Percentiles rank a stretch among this genome's conserved stretches.
Conservation (phyloP, 2,329 filamentous ascomycete genomes). For the Penicillium sp. region DNA sequence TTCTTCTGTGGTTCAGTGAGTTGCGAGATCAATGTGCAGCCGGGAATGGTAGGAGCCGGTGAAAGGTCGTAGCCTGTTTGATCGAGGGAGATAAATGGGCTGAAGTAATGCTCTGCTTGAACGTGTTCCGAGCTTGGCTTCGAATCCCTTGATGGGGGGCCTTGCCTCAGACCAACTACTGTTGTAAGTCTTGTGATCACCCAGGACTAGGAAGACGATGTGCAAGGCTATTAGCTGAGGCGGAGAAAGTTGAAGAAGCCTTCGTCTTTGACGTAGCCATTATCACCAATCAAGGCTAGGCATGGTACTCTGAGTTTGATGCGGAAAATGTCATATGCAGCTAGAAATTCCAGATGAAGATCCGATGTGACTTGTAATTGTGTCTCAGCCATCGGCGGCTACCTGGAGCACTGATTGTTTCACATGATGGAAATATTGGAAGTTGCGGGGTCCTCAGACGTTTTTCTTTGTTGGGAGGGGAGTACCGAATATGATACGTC, state of each 20-base stretch:
- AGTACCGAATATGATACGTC: no score
- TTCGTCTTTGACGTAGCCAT: conserved; percentile 45
- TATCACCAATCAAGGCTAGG: conserved; percentile 53
- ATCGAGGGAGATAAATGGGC: no score
- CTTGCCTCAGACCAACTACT: no score
- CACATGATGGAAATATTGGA: neutral
- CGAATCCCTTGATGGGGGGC: no score
- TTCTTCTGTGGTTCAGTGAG: no score
- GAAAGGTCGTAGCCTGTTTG: no score
- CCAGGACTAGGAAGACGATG: neutral
- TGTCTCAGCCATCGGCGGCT: conserved; percentile 1
- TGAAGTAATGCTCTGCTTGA: no score
- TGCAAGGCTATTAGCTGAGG: neutral
- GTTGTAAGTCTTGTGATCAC: no score
- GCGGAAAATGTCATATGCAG: conserved; percentile 48
- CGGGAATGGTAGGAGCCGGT: no score
- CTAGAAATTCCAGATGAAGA: conserved; percentile 51
- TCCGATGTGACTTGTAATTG: conserved; percentile 50
- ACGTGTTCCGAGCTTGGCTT: no score
- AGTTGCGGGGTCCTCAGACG: neutral
- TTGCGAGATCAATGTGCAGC: no score
- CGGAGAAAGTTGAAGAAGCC: conserved; percentile 40
- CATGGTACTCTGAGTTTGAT: conserved; percentile 46
- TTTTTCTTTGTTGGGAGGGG: no score
- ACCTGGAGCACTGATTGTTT: neutral